These are phyloP conservation scores for Euphorbia schlechtendalii DNA, from an alignment of 441 rosid species.

Conservation along the genomic window DNA sequence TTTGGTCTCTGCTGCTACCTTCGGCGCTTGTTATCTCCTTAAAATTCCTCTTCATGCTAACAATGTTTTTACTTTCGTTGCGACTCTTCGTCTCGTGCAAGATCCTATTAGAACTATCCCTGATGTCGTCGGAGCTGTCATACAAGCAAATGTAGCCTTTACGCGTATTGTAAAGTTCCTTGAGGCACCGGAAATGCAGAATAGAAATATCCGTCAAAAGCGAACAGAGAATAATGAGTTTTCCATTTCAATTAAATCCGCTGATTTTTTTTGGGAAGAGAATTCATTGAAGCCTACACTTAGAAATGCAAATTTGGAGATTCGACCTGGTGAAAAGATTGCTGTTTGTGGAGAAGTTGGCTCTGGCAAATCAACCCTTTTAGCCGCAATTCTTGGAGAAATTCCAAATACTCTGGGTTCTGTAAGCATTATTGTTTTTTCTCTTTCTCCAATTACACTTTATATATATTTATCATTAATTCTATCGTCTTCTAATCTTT, in stretches of 20 bases:
- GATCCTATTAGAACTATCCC: constrained; percentile 80
- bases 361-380: constrained; percentile 87
- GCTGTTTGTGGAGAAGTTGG: constrained; percentile 98
- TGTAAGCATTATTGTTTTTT: constrained; percentile 35
- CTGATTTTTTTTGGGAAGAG: constrained; percentile 79
- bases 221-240: constrained; percentile 21
- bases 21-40: constrained; percentile 74
- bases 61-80: constrained; percentile 91
- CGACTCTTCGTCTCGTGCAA: constrained; percentile 83
- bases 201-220: constrained; percentile 36
- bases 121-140: constrained; percentile 78
- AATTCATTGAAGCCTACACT: constrained; percentile 48
- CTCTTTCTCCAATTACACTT: too few species aligned
- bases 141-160: constrained; percentile 91
- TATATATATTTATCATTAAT: too few species aligned
- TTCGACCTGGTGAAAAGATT: constrained; percentile 61
- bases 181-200: constrained; percentile 92
- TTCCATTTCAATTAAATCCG: constrained; percentile 48
- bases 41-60: constrained; percentile 66
- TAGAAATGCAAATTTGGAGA: constrained; percentile 51
- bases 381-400: constrained; percentile 92
- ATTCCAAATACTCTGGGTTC: constrained; percentile 61
- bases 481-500: too few species aligned
- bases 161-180: constrained; percentile 68
- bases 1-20: constrained; percentile 78